Evolutionary conservation across 1,284 basidiomycete genomes (phyloP).

Genomic region (Rhodofomes roseus): DNA sequence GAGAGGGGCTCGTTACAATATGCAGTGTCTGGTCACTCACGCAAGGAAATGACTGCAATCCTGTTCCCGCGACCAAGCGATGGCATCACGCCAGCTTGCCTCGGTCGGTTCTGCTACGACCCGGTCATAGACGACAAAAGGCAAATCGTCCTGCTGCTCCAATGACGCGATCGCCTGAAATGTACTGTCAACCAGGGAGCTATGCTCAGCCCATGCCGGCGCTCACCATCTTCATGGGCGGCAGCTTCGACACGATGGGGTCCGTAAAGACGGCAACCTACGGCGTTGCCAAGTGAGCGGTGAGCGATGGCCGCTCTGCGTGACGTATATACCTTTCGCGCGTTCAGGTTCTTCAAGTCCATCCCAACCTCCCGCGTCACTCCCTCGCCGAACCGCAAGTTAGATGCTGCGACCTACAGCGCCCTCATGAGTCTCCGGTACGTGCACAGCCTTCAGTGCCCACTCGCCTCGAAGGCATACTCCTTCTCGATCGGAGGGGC

Average conservation of each 20-base stretch:
- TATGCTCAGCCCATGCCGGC: slow-evolving; percentile 24
- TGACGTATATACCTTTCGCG: slow-evolving; percentile 56
- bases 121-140: slow-evolving; percentile 83
- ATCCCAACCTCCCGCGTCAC: slow-evolving; percentile 91
- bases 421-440: not conserved
- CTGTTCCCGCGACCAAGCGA: slow-evolving; percentile 81
- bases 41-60: slow-evolving; percentile 95
- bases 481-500: slow-evolving; percentile 66
- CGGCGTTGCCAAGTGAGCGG: not conserved
- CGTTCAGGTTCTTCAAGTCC: slow-evolving; percentile 90
- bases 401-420: slow-evolving; percentile 82
- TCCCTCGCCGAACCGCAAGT: slow-evolving; percentile 85
- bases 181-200: not conserved
- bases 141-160: slow-evolving; percentile 66
- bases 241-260: slow-evolving; percentile 76
- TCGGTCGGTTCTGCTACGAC: slow-evolving; percentile 92
- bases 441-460: not conserved
- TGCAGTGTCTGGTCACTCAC: slow-evolving; percentile 30
- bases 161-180: slow-evolving; percentile 74
- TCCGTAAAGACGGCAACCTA: slow-evolving; percentile 96
- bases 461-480: slow-evolving; percentile 89
- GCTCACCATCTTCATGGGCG: slow-evolving; percentile 74
- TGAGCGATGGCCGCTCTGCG: not conserved
- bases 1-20: not conserved
- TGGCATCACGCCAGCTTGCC: slow-evolving; percentile 83